These are phyloP conservation scores for Gaeumannomyces sp. DNA, from an alignment of 2,329 filamentous ascomycete genomes.

Conservation along the genomic window DNA sequence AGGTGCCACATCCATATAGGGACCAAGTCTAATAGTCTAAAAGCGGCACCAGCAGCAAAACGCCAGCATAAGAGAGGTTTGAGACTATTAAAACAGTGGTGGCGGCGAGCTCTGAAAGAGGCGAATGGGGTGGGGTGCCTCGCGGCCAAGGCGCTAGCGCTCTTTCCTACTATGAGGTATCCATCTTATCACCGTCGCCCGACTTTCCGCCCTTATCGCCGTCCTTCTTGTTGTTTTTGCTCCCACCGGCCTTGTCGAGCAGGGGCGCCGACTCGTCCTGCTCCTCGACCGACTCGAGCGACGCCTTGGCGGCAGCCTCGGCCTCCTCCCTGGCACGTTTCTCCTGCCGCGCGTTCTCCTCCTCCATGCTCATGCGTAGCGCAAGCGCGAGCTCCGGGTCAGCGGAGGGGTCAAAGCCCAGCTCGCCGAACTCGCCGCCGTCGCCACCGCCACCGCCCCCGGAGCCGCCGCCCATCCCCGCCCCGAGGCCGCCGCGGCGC, in stretches of 20 bases:
- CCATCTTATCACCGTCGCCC: slow-evolving; percentile 74
- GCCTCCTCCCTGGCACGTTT: slow-evolving; percentile 74
- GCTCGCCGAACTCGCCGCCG: slow-evolving; percentile 65
- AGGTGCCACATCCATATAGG: neutral
- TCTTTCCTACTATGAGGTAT: slow-evolving; percentile 60
- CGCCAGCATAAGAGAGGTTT: neutral
- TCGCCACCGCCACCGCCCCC: slow-evolving; percentile 52
- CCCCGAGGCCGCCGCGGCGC: slow-evolving; percentile 55
- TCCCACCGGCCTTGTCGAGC: slow-evolving; percentile 57
- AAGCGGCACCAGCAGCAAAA: neutral
- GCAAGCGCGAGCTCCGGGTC: slow-evolving; percentile 94
- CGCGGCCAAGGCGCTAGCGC: neutral
- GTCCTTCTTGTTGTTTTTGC: slow-evolving; percentile 46
- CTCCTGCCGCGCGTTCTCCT: slow-evolving; percentile 91
- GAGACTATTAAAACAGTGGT: neutral
- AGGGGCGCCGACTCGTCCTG: slow-evolving; percentile 63
- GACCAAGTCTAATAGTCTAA: neutral
- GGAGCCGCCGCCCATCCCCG: slow-evolving; percentile 43
- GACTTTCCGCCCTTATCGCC: slow-evolving; percentile 38
- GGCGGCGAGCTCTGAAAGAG: neutral
- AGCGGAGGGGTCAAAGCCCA: slow-evolving; percentile 83
- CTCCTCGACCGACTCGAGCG: slow-evolving; percentile 74
- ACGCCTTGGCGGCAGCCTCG: slow-evolving; percentile 44
- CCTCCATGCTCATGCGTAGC: slow-evolving; percentile 94
- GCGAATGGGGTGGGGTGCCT: neutral